Base-by-base conservation (phyloP, 2,329 filamentous ascomycete species). In the Aspergillus quadrilineatus region DNA sequence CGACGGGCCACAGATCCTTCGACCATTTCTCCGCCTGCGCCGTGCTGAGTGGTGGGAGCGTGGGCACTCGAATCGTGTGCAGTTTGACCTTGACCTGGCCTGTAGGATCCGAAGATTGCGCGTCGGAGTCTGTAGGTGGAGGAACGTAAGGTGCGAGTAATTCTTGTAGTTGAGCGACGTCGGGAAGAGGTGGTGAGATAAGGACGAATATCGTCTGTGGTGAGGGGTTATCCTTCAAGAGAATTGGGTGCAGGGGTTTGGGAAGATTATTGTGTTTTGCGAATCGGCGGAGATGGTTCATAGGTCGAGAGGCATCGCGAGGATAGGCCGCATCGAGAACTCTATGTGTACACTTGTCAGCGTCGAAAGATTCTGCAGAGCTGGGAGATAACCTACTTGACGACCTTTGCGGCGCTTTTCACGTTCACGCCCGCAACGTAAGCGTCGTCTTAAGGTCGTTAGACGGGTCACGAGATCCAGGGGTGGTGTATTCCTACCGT, bases 351-450 rank as follows among this genome's bases (percentile, higher is more conserved):
- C 22, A 47, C 17, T 22, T 14, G 22, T n/a, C 36, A 50, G 32
- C 4, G 26, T 4, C 3, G 8, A 3, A 29, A 9, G 9, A 26
- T 37, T 22, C 10, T 5, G 15, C 12, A 45, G 7, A 32, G 34
- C 36, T 39, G 32, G 15, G 15, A n/a, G 45, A 3, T 9, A 10
- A 58, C 71, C 56, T 63, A 78, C 77, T 77, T 75, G 50, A 75
- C 66, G 45, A 77, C 75, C 58, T 74, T 75, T 15, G 74, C 75
- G 8, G 77, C 76, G 51, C 69, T 67, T 65, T 75, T 78, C 45
- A 76, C 67, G 43, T 75, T 73, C 55, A 79, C 73, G 64, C 78
- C 76, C 17, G 73, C 72, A 47, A 75, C 73, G 53, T 75, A 76
- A 12, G 76, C 77, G 50, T 77, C 70, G 30, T 63, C 77, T 79